Evolutionary conservation across 306 rosid genomes (phyloP), one percentile per base, ranked within the genome.

Genomic region (Acacia confusa): DNA sequence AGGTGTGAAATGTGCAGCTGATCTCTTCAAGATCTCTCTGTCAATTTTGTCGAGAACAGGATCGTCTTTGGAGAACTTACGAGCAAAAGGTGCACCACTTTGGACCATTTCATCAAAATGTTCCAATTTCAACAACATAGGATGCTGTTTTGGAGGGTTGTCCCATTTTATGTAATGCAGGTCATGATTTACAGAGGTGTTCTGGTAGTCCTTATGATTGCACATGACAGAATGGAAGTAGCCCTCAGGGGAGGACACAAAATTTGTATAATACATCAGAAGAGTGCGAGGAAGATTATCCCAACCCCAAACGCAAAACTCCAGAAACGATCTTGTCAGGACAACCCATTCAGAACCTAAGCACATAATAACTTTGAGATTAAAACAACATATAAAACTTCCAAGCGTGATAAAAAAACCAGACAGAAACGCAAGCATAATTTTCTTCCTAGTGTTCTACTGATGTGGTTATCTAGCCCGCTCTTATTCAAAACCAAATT

Each of bases 261-360:
- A 89, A 81, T 92, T 95, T 14, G 99, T 90, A 77, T 90, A 92
- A 80, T 91, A 95, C 97, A 95, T 88, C 12, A 95, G 97, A 79
- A 93, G 94, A 44, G 95, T 92, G 36, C 94, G 96, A 8, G 97
- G 97, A 70, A 95, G 97, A 86, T 95, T 93, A 73, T 93, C 99
- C 97, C 97, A 91, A 77, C 99, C 97, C 90, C 88, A 88, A 65
- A 95, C 79, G 25, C 97, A 93, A 78, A 91, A 92, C 67, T 91
- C 94, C 0, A 93, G 88, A 79, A 93, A 93, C 0, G 97, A 57
- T 85, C 86, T 92, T 60, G 95, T 84, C 57, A 95, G 88, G 75
- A 92, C 89, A 87, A 93, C 84, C 92, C 91, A 88, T 44, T 85
- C 64, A 64, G 99, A 95, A 16, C 99, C 97, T 93, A 96, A 15